A percentile compares a stretch with the other conserved stretches of the same genome.
Conservation (phyloP, 2,329 filamentous ascomycete species). For the Verticillium albo-atrum region DNA sequence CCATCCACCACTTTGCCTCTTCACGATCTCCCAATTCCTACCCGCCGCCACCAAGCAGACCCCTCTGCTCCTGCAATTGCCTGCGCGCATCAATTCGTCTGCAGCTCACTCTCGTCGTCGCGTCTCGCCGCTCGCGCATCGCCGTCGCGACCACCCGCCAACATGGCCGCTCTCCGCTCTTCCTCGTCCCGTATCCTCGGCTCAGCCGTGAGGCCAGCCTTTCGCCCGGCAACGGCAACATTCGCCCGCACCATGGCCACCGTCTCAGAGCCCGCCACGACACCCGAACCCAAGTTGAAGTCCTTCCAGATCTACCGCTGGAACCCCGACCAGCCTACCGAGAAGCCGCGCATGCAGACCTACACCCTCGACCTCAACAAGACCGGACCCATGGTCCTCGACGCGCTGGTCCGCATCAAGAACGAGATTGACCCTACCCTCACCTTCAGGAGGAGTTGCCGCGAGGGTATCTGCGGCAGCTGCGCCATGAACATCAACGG, state of each 20-base stretch:
- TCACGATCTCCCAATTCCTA: no score
- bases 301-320: slow-evolving; percentile 98
- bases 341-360: slow-evolving; percentile 93
- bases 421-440: slow-evolving; percentile 96
- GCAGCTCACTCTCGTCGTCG: no score
- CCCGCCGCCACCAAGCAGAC: no score
- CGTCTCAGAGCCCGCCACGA: slow-evolving; percentile 54
- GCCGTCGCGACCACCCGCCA: slow-evolving; percentile 15
- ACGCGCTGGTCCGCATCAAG: slow-evolving; percentile 97
- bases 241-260: slow-evolving; percentile 51
- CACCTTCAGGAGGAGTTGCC: slow-evolving; percentile 92
- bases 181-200: slow-evolving; percentile 48
- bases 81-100: not conserved
- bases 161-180: slow-evolving; percentile 60
- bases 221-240: slow-evolving; percentile 35
- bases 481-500: slow-evolving; percentile 99
- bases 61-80: no score
- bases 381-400: slow-evolving; percentile 97
- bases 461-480: slow-evolving; percentile 97
- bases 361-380: slow-evolving; percentile 97
- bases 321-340: slow-evolving; percentile 88
- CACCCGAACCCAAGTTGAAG: slow-evolving; percentile 70
- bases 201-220: slow-evolving; percentile 32
- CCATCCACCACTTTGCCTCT: no score
- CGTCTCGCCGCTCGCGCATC: no score